A percentile compares a stretch with the other conserved stretches of the same genome.
phyloP scores from a whole-genome alignment of 805 yeast species.

The Starmerella khaoyaiensis region DNA sequence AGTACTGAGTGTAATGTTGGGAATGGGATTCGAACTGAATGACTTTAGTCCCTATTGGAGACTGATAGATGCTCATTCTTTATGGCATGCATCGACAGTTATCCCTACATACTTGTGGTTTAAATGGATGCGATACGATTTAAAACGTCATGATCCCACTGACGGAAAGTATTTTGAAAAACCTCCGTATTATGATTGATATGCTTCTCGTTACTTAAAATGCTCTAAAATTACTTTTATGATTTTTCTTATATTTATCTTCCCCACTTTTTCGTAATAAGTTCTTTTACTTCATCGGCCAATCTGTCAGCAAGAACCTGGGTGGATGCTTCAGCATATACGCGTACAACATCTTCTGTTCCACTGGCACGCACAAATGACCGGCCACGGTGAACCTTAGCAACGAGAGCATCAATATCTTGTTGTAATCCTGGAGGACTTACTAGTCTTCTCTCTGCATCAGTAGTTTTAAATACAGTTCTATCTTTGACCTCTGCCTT shows the following conservation, averaged over 20 bases:
- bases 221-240: neutral
- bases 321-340: conserved; percentile 77
- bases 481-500: conserved; percentile 80
- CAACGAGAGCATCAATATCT: conserved; percentile 53
- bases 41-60: conserved; percentile 68
- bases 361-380: conserved; percentile 95
- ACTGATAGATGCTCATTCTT: conserved; percentile 76
- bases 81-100: conserved; percentile 87
- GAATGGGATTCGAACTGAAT: conserved; percentile 81
- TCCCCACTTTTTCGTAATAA: conserved; percentile 16
- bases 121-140: conserved; percentile 33
- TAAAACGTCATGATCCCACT: too few relatives aligned
- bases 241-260: neutral
- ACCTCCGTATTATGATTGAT: too few relatives aligned
- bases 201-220: too few relatives aligned
- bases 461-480: conserved; percentile 62
- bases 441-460: conserved; percentile 74
- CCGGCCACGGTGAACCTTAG: conserved; percentile 48
- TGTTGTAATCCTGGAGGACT: conserved; percentile 69
- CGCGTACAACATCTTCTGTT: conserved; percentile 93
- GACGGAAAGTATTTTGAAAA: too few relatives aligned
- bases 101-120: conserved; percentile 70
- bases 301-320: conserved; percentile 37
- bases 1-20: conserved; percentile 44
- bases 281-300: conserved; percentile 25